Base-by-base conservation (phyloP, 352 stramenopile genomes). In the Phytophthora melonis region DNA sequence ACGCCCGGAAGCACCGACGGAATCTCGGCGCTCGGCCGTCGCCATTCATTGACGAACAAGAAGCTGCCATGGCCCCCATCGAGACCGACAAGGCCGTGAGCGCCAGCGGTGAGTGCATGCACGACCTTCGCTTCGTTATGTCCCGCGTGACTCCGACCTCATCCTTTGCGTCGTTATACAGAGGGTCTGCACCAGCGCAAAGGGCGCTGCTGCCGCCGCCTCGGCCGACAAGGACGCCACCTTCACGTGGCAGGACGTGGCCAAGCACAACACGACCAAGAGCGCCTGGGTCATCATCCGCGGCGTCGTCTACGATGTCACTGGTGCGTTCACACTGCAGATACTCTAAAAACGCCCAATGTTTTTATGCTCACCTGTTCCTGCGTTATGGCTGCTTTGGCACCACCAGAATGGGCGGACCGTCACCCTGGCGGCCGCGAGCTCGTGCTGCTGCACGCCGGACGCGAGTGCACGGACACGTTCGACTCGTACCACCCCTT, bases 211-310 rank as follows among this genome's bases (percentile, higher is more conserved):
- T 43, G 52, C 63, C 5, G 47, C 62, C 4, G 50, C 79, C 21
- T 47, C 39, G 5, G 43, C 39, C 39, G 77, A 72, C 54, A 74
- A 63, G 57, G 61, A 70, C 11, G 63, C 68, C 69, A 82, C 84
- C 61, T 98, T 93, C 80, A 98, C 95, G 66, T 99, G 94, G 95
- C 83, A 94, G 64, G 94, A 99, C 56, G 94, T 99, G 54, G 93
- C 97, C 64, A 89, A 97, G 85, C 97, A 99, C 79, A 94, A 97
- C 80, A 98, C 95, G 58, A 91, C 93, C 27, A 80, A 94, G 27
- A 98, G 99, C 89, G 97, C 96, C 23, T 99, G 97, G 97, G 91
- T 99, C 56, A 97, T 99, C 50, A 91, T 98, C 70, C 89, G 93
- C 72, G 91, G 92, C 68, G 91, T 95, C 54, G 93, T 98, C n/a